Base-by-base conservation (phyloP, 331 rosid genomes). In the Spiraea crenata region DNA sequence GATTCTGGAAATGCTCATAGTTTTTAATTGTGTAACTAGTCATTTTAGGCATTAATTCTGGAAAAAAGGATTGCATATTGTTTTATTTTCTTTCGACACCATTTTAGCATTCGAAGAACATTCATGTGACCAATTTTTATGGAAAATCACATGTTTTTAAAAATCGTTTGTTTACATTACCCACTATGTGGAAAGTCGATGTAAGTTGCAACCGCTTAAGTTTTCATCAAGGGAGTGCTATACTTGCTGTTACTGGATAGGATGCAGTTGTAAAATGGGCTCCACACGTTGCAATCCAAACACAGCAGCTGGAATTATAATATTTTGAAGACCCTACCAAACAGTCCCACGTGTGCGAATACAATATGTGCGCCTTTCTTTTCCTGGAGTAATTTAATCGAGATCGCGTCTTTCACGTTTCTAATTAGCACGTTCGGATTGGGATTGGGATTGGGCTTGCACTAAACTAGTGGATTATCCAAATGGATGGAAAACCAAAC, bases 1-100 rank as follows among this genome's bases (percentile, higher is more conserved):
- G 68, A 63, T 50, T 77, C 80, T 0, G 80, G 81, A 47, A 76
- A 74, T 60, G 57, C 59, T 69, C 79, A 31, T 12, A 74, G 84
- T 34, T 67, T 48, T 3, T 82, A 38, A 78, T n/a, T 13, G 19
- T 25, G 31, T 2, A 2, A 2, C 31, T 25, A 25, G 31, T 25
- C 31, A n/a, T 31, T 13, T 17, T 2, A 48, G 20, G 10, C 16
- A 44, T 44, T 2, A 35, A 42, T 42, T 42, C 7, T 58, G 4
- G 12, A 47, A 12, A n/a, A 9, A 7, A 2, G 17, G 7, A 3
- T 58, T 39, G 63, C 39, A 19, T 4, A 57, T 57, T 46, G 3
- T 14, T 50, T n/a, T n/a, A n/a, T n/a, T n/a, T n/a, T n/a, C n/a
- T n/a, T n/a, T n/a, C n/a, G n/a, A n/a, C n/a, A n/a, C n/a, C n/a